A percentile compares a stretch with the other conserved stretches of the same genome.
These are phyloP conservation scores for Cicer cuneatum DNA, from an alignment of 306 rosid species.

Conservation along the genomic window DNA sequence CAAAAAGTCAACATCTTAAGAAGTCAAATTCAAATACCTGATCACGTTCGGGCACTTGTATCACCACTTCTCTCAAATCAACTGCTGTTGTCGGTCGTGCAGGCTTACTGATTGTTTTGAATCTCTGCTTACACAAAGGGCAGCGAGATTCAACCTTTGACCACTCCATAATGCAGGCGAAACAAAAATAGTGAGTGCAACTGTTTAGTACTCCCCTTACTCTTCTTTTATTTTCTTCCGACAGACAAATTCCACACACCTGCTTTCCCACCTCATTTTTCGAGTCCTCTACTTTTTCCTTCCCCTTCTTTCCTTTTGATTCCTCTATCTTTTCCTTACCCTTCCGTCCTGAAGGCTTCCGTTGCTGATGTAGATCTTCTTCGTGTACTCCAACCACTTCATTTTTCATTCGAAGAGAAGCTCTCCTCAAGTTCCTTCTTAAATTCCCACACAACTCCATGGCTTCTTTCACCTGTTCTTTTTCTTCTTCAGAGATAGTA, in stretches of 20 bases:
- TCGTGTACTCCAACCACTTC: constrained; percentile 46
- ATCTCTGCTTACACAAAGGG: constrained; percentile 99
- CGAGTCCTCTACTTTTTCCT: constrained; percentile 80
- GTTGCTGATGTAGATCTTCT: constrained; percentile 47
- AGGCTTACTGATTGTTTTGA: constrained; percentile 79
- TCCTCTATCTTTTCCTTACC: constrained; percentile 95
- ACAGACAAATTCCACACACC: constrained; percentile 91
- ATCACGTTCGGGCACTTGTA: constrained; percentile 91
- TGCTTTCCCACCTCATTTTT: constrained; percentile 72
- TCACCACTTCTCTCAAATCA: constrained; percentile 71
- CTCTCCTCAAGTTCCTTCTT: constrained; percentile 59
- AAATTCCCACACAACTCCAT: constrained; percentile 58
- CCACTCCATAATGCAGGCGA: constrained; percentile 97
- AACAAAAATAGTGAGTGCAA: constrained; percentile 94
- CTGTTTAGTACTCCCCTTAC: constrained; percentile 85
- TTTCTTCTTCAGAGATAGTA: constrained; percentile 98
- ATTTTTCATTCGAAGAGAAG: constrained; percentile 50
- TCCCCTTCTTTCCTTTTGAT: constrained; percentile 60
- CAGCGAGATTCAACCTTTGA: constrained; percentile 97
- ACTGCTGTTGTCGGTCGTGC: constrained; percentile 63
- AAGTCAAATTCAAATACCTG: constrained; percentile 67
- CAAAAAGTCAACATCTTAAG: constrained; percentile 31
- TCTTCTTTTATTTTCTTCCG: constrained; percentile 94
- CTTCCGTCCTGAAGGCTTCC: constrained; percentile 68
- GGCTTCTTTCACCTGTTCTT: constrained; percentile 95